phyloP scores from a whole-genome alignment of 164 flowering plant genomes.

The Magnolia officinalis region DNA sequence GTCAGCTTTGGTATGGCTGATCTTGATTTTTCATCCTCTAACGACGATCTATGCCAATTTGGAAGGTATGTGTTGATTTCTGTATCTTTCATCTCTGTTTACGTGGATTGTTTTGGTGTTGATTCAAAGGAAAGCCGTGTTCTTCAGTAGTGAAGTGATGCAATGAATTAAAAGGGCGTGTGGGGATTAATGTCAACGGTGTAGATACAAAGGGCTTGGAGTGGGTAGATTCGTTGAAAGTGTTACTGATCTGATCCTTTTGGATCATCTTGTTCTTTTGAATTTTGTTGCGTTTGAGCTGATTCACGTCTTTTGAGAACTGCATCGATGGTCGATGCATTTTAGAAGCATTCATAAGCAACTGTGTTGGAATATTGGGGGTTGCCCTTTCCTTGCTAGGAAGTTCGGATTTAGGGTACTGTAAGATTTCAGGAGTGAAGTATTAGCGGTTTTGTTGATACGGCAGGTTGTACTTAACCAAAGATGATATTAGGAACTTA shows the following conservation, averaged over 20 bases:
- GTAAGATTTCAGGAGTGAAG: not conserved
- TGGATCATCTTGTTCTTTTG: slow-evolving; percentile 3
- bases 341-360: not conserved
- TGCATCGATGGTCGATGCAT: not conserved
- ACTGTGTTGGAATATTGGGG: not conserved
- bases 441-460: not conserved
- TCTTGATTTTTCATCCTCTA: slow-evolving; percentile 27
- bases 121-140: not conserved
- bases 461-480: not conserved
- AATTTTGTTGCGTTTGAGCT: not conserved
- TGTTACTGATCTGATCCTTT: slow-evolving; percentile 4
- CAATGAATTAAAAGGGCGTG: not conserved
- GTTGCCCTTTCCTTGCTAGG: not conserved
- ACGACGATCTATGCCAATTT: slow-evolving; percentile 24
- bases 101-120: not conserved
- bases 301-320: not conserved
- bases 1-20: slow-evolving; percentile 22
- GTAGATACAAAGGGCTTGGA: not conserved
- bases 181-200: not conserved
- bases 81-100: not conserved
- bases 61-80: slow-evolving; percentile 23
- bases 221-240: not conserved
- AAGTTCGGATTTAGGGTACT: not conserved
- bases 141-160: not conserved
- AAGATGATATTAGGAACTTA: not conserved